Evolutionary conservation across 2,329 filamentous ascomycete species (phyloP).

Genomic region (Penicillium sclerotigenum): DNA sequence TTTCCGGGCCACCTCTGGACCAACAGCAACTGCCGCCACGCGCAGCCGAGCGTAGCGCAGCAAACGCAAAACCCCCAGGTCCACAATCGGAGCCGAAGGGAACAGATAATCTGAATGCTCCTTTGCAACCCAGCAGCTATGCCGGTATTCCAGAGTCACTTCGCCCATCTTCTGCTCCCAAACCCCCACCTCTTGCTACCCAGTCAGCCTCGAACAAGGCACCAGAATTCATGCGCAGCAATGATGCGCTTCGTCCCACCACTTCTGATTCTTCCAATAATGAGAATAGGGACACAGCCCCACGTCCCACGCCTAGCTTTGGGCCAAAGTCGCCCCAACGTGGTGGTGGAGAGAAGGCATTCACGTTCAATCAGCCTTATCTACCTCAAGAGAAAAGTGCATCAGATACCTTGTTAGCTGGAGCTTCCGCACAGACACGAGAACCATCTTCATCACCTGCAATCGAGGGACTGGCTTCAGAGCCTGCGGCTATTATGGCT

Average conservation of each 20-base stretch:
- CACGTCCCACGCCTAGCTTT: constrained; percentile 27
- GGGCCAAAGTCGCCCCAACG: constrained; percentile 30
- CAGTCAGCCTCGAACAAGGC: constrained; percentile 10
- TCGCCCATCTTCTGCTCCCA: constrained; percentile 26
- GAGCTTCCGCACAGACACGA: constrained; percentile 21
- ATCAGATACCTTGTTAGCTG: constrained; percentile 14
- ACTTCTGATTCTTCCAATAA: constrained; percentile 29
- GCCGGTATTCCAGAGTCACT: constrained; percentile 20
- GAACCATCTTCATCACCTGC: constrained; percentile 13
- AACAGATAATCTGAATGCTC: constrained; percentile 19
- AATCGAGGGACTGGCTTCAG: constrained; percentile 12
- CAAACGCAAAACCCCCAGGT: constrained; percentile 11
- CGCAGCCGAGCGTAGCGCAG: constrained; percentile 22
- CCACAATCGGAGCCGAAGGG: constrained; percentile 22
- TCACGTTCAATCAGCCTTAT: constrained; percentile 17
- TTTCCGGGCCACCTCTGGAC: constrained; percentile 22
- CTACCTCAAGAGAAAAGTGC: constrained; percentile 11
- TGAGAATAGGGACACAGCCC: constrained; percentile 19
- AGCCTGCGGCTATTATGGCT: constrained; percentile 16
- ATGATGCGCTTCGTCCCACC: constrained; percentile 30
- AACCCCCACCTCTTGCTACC: constrained; percentile 10
- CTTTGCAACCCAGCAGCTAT: constrained; percentile 21
- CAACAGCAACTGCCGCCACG: constrained; percentile 30
- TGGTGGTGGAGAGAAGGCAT: constrained; percentile 31
- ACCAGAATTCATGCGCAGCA: constrained; percentile 20